Percentiles rank a stretch among this genome's conserved stretches.
phyloP scores from a whole-genome alignment of 345 rosid species.

The Mallotus nudiflorus region DNA sequence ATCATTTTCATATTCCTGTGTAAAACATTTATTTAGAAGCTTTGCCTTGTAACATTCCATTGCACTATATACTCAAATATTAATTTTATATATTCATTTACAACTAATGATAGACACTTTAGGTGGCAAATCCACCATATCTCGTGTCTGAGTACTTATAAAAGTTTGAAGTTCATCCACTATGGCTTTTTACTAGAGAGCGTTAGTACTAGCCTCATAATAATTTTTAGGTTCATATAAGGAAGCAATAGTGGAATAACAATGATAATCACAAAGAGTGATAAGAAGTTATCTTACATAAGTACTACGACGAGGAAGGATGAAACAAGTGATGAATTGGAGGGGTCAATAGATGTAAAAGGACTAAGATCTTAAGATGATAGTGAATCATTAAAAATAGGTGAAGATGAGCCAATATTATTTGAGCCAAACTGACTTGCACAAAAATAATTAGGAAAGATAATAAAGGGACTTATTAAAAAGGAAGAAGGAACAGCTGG shows the following conservation, averaged over 20 bases:
- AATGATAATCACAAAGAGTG: background rate
- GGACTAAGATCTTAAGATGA: background rate
- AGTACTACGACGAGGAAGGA: background rate
- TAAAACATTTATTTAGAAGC: background rate
- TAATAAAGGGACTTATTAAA: background rate
- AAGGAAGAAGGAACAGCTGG: background rate
- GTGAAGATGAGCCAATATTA: background rate
- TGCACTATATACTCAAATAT: background rate
- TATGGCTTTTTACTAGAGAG: background rate
- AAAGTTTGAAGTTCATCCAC: background rate
- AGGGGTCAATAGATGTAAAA: background rate
- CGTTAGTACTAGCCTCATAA: constrained; percentile 1
- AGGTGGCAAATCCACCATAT: background rate
- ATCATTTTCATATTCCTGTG: background rate
- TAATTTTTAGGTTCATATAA: background rate
- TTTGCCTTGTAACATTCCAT: background rate
- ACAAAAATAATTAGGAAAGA: background rate
- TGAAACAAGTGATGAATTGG: background rate
- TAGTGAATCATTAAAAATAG: background rate
- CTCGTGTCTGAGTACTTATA: background rate
- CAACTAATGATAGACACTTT: background rate
- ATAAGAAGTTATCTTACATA: background rate
- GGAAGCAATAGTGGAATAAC: background rate
- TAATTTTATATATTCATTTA: background rate
- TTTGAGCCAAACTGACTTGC: background rate